A percentile compares a stretch with the other conserved stretches of the same genome.
These are phyloP conservation scores for Cokeromyces recurvatus DNA, from an alignment of 371 early-diverging fungal genomes.

Conservation along the genomic window DNA sequence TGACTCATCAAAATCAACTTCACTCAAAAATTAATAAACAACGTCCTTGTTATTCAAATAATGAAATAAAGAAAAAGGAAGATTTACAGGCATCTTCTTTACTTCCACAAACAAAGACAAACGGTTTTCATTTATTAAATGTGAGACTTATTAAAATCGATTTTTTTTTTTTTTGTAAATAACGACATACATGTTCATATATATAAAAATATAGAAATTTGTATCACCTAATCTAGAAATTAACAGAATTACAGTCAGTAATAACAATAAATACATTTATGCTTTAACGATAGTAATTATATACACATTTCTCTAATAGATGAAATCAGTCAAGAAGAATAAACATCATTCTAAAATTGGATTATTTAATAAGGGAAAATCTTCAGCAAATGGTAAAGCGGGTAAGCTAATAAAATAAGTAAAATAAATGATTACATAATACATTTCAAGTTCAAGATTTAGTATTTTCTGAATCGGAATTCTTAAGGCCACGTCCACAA, in stretches of 20 bases:
- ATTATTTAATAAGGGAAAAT: conserved; percentile 33
- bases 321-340: too few species aligned
- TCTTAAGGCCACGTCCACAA: conserved; percentile 2
- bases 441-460: conserved; percentile 8
- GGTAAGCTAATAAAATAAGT: conserved; percentile 3
- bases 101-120: conserved; percentile 1
- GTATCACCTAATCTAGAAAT: conserved; percentile 28
- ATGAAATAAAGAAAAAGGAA: too few species aligned
- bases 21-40: too few species aligned
- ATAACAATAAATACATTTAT: too few species aligned
- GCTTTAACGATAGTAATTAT: too few species aligned
- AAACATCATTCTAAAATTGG: conserved; percentile 11
- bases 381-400: conserved; percentile 22
- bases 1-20: too few species aligned
- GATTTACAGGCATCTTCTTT: too few species aligned
- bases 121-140: conserved; percentile 16
- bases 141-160: background rate
- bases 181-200: too few species aligned
- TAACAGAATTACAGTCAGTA: conserved; percentile 21
- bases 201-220: conserved; percentile 30
- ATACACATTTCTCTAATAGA: too few species aligned
- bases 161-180: too few species aligned
- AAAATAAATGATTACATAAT: conserved; percentile 1
- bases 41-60: too few species aligned
- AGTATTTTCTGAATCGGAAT: conserved; percentile 19